Evolutionary conservation across 1,284 basidiomycete genomes (phyloP).

Genomic region (Ustilago tritici): DNA sequence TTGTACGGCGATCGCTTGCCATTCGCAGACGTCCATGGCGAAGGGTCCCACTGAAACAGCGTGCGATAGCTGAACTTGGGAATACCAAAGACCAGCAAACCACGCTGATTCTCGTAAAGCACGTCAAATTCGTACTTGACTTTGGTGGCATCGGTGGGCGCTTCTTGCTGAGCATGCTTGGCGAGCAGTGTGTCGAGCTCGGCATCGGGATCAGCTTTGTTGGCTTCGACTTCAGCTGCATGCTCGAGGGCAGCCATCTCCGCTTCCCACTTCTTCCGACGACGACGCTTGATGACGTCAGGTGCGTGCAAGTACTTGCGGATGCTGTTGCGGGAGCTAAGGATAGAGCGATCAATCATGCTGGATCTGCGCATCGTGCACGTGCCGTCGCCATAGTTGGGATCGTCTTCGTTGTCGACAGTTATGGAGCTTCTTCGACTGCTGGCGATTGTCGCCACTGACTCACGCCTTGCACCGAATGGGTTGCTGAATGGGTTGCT

Average conservation of each 20-base stretch:
- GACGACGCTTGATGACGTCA: conserved; percentile 46
- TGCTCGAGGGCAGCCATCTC: conserved; percentile 44
- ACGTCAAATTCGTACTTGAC: conserved; percentile 65
- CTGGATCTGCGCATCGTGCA: conserved; percentile 18
- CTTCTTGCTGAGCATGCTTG: conserved; percentile 52
- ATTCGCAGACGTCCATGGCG: conserved; percentile 60
- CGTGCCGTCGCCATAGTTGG: conserved; percentile 15
- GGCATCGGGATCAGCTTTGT: conserved; percentile 36
- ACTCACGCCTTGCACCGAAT: conserved; percentile 33
- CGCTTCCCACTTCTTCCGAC: conserved; percentile 46
- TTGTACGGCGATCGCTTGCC: conserved; percentile 62
- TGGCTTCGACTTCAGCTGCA: conserved; percentile 27
- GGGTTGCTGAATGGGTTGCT: conserved; percentile 29
- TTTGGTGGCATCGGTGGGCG: conserved; percentile 45
- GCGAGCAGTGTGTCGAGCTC: conserved; percentile 56
- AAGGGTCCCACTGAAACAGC: conserved; percentile 65
- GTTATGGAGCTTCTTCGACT: conserved; percentile 45
- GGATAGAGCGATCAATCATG: conserved; percentile 34
- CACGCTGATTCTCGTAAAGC: conserved; percentile 67
- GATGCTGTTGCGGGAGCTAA: conserved; percentile 45
- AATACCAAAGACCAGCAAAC: conserved; percentile 65
- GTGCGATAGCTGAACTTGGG: conserved; percentile 66
- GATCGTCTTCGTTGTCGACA: conserved; percentile 25
- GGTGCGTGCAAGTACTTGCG: conserved; percentile 40
- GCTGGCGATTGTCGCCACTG: conserved; percentile 39